A percentile compares a stretch with the other conserved stretches of the same genome.
Conservation (phyloP, 768 basidiomycete species). For the Obba rivulosa region DNA sequence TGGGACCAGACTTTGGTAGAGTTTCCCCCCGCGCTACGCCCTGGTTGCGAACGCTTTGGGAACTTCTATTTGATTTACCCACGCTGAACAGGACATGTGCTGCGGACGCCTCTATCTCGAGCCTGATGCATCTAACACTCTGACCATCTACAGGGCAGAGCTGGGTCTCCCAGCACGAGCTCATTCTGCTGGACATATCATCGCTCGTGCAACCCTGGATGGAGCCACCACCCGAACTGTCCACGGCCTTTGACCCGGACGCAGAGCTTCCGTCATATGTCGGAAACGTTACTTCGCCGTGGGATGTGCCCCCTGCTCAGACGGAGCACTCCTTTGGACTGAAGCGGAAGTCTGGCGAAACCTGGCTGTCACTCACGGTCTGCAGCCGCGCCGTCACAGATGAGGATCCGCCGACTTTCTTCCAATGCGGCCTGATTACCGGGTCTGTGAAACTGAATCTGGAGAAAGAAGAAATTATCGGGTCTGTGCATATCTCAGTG, state of each 20-base stretch:
- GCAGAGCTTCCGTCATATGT: neutral
- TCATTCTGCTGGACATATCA: neutral
- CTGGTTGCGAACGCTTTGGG: too few species aligned
- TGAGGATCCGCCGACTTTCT: constrained; percentile 3
- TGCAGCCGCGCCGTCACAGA: constrained; percentile 3
- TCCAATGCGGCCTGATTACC: constrained; percentile 4
- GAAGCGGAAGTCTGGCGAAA: constrained; percentile 6
- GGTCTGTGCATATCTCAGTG: constrained; percentile 7
- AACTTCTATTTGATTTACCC: too few species aligned
- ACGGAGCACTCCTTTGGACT: constrained; percentile 4
- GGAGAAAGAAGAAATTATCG: constrained; percentile 6
- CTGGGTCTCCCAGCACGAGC: too few species aligned
- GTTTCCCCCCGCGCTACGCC: too few species aligned
- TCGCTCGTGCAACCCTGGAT: neutral
- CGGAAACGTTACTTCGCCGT: neutral
- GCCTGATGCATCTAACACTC: too few species aligned
- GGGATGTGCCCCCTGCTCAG: constrained; percentile 4
- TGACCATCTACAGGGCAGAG: too few species aligned
- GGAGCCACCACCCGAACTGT: neutral
- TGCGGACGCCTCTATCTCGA: too few species aligned
- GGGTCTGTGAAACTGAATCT: constrained; percentile 4
- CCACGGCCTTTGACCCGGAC: neutral
- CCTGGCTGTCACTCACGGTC: constrained; percentile 7
- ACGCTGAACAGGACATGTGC: too few species aligned
- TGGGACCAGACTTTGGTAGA: too few species aligned